Evolutionary conservation across 257 asterid species (phyloP).

Genomic region (Haberlea rhodopensis): DNA sequence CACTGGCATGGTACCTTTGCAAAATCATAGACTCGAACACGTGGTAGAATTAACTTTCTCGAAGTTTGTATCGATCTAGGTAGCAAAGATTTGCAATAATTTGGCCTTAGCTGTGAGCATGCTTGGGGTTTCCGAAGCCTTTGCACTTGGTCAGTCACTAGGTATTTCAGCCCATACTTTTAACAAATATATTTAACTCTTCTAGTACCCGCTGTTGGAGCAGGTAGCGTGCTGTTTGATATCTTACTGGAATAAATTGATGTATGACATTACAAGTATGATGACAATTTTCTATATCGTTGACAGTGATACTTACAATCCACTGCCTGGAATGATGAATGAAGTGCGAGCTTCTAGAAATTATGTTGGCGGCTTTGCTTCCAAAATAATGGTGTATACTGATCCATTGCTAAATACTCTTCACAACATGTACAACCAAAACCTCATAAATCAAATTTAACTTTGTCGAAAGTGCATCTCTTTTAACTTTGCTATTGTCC

Average conservation of each 20-base stretch:
- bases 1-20: neutral
- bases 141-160: conserved; percentile 81
- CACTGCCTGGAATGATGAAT: conserved; percentile 97
- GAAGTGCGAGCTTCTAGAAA: conserved; percentile 90
- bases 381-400: conserved; percentile 76
- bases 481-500: neutral
- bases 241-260: conserved; percentile 6
- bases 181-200: conserved; percentile 75
- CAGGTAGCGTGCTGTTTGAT: conserved; percentile 51
- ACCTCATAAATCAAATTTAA: neutral
- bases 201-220: conserved; percentile 99
- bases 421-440: neutral
- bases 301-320: conserved; percentile 83
- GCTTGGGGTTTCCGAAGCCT: conserved; percentile 97
- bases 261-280: neutral
- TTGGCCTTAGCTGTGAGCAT: conserved; percentile 94
- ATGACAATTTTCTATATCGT: neutral
- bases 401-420: neutral
- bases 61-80: conserved; percentile 32
- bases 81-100: conserved; percentile 95
- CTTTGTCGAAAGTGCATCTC: neutral
- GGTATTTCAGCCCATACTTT: conserved; percentile 70
- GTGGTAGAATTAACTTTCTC: neutral
- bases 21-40: neutral
- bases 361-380: conserved; percentile 82